Base-by-base conservation (phyloP, 805 yeast species). In the Suhomyces sp. region DNA sequence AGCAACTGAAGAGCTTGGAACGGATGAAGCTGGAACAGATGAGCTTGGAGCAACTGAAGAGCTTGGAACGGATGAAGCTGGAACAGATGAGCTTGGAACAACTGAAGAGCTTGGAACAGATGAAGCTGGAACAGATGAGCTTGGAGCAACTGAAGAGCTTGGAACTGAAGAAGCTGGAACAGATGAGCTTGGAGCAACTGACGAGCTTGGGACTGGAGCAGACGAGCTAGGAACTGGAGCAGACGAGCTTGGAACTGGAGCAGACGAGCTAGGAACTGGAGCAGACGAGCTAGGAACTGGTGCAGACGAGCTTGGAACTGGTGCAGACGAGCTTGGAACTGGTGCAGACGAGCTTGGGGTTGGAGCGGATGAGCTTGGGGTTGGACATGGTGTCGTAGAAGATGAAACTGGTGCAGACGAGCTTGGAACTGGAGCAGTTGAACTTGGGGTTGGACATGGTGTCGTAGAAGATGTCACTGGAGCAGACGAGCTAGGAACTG, bases 21-120 rank as follows among this genome's bases (percentile, higher is more conserved):
- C 27, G 2, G 27, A 24, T 9, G 57, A 41, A 26, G 51, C 31
- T 24, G 54, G 35, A 29, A 51, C 29, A 41, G 54, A 13, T 3
- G 48, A 6, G 15, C 26, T 24, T 24, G 26, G 26, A 13, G n/a
- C 42, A 31, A n/a, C n/a, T n/a, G 31, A 12, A 7, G 47, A 33
- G 26, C 26, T 36, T 17, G 42, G 50, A 19, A 9, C 29, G 15
- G 23, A 38, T 5, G 50, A 27, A 5, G 23, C 31, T 42, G 51
- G 41, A 3, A 33, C 22, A 35, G 49, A 35, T 1, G 50, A 38
- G 36, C 15, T 6, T n/a, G 44, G 36, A 7, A 10, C n/a, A 6
- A 7, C 19, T 35, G 48, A 24, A 36, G 44, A 26, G 27, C 27
- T 26, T 7, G 27, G 27, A 27, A 4, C n/a, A n/a, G n/a, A n/a